Evolutionary conservation across 1,284 basidiomycete genomes (phyloP).

Genomic region (Sparassis latifolia): DNA sequence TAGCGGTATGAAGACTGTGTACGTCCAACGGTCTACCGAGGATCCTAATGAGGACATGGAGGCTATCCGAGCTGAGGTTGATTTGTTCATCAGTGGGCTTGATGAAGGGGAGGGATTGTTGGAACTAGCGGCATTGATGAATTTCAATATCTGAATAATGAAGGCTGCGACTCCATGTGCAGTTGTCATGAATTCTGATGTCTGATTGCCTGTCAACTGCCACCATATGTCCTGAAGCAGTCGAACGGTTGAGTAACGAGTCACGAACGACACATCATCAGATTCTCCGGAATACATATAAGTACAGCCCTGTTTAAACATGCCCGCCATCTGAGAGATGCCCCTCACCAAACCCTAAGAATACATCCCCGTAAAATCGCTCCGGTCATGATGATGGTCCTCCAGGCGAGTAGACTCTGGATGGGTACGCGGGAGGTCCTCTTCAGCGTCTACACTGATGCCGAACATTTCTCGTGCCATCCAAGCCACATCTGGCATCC

Average conservation of each 20-base stretch:
- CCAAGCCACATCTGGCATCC: not conserved
- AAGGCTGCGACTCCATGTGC: not conserved
- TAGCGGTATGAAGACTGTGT: slow-evolving; percentile 2
- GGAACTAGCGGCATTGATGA: not conserved
- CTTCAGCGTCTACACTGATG: not conserved
- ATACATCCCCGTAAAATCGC: slow-evolving; percentile 6
- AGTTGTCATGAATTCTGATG: not conserved
- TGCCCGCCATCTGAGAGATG: not conserved
- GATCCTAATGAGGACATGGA: slow-evolving; percentile 4
- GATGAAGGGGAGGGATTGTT: not conserved
- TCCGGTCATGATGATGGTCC: not conserved
- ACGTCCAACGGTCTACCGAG: not conserved
- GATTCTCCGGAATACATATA: not conserved
- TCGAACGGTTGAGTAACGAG: not conserved
- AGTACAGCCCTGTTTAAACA: not conserved
- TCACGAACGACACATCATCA: not conserved
- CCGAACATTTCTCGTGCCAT: not conserved
- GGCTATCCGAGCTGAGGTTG: not conserved
- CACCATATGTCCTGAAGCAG: not conserved
- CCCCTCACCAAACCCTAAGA: not conserved
- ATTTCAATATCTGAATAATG: no score
- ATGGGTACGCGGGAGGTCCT: not conserved
- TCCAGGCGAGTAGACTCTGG: not conserved
- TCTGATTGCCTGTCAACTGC: not conserved
- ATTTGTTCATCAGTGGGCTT: slow-evolving; percentile 1